These are phyloP conservation scores for Venturia asperata DNA, from an alignment of 2,329 filamentous ascomycete species.

Conservation along the genomic window DNA sequence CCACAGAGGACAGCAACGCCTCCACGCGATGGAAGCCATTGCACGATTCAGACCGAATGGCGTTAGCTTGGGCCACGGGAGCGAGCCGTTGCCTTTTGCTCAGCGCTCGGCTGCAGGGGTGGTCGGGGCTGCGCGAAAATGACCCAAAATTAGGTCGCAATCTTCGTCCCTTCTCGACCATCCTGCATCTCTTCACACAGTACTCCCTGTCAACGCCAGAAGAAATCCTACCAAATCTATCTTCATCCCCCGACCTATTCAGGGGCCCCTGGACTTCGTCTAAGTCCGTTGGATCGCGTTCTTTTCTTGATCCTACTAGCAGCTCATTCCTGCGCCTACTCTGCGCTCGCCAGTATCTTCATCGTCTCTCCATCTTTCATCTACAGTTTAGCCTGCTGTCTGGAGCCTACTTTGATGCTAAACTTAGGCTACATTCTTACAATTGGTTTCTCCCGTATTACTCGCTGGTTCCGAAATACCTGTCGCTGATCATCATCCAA, in stretches of 20 bases:
- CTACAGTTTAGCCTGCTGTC: neutral
- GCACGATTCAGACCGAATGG: neutral
- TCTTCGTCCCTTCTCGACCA: neutral
- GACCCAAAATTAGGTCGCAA: neutral
- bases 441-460: neutral
- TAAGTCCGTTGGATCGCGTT: neutral
- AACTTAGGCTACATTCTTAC: neutral
- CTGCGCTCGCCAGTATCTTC: neutral
- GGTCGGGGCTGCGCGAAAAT: neutral
- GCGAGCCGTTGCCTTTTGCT: neutral
- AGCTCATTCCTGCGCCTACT: neutral
- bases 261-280: neutral
- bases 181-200: slow-evolving; percentile 1
- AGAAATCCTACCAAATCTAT: neutral
- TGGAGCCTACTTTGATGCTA: neutral
- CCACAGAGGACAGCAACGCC: neutral
- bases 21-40: neutral
- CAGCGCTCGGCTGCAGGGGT: neutral
- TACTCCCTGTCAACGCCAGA: neutral
- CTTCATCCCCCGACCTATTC: neutral
- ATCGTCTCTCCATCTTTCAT: neutral
- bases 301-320: neutral
- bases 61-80: neutral
- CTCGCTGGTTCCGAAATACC: neutral
- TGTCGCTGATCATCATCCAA: slow-evolving; percentile 9